Conservation (phyloP, 805 yeast genomes). For the Schizosaccharomyces lindneri region DNA sequence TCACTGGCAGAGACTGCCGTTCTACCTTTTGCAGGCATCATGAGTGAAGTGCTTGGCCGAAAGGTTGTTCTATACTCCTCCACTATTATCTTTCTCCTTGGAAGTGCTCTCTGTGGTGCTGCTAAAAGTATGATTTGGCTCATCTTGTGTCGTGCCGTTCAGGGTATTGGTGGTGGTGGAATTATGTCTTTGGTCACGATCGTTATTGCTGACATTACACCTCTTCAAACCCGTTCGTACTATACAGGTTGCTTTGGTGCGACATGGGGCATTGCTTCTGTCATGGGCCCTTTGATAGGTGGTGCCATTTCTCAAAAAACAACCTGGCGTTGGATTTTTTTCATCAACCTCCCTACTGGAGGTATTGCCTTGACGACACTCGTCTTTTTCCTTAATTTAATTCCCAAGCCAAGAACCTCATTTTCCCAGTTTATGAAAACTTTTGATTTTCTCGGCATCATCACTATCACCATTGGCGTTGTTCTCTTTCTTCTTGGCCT, state of each 20-base stretch:
- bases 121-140: conserved; percentile 25
- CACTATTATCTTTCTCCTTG: conserved; percentile 20
- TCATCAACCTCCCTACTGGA: conserved; percentile 22
- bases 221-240: conserved; percentile 16
- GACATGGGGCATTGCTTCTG: conserved; percentile 16
- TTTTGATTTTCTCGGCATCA: conserved; percentile 30
- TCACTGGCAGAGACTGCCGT: conserved; percentile 45
- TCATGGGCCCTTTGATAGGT: conserved; percentile 32
- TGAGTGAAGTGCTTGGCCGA: conserved; percentile 32
- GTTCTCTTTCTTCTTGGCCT: conserved; percentile 30
- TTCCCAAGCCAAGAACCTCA: conserved; percentile 17
- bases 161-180: conserved; percentile 53
- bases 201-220: conserved; percentile 31
- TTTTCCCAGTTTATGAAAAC: conserved; percentile 18
- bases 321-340: conserved; percentile 31
- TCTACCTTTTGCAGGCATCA: conserved; percentile 49
- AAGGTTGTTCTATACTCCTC: conserved; percentile 19
- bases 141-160: conserved; percentile 44
- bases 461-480: conserved; percentile 23
- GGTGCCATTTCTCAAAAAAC: conserved; percentile 23
- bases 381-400: conserved; percentile 11
- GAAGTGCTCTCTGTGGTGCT: conserved; percentile 26
- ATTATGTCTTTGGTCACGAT: conserved; percentile 32
- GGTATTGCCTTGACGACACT: conserved; percentile 13
- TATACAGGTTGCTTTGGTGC: conserved; percentile 11